These are phyloP conservation scores for Citrus trifoliata DNA, from an alignment of 345 rosid genomes.

Conservation along the genomic window DNA sequence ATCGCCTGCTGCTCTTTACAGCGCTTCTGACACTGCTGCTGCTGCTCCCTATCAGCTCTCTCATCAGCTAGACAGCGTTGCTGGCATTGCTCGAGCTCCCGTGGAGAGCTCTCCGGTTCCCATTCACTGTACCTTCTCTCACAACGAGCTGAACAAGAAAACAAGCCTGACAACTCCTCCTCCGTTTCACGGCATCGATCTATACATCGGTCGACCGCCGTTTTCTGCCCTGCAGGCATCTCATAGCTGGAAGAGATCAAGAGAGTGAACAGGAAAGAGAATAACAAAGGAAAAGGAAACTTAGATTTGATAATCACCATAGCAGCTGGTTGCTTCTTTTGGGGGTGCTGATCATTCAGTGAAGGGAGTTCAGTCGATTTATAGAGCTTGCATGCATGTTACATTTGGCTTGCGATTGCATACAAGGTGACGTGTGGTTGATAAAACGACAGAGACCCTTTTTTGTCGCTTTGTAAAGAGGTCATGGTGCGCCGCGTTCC, in stretches of 20 bases:
- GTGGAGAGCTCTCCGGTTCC: slow-evolving; percentile 16
- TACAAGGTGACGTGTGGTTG: too few relatives aligned
- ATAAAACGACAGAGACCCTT: too few relatives aligned
- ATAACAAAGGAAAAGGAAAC: not conserved
- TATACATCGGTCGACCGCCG: not conserved
- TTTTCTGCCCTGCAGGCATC: too few relatives aligned
- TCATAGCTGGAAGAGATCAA: too few relatives aligned
- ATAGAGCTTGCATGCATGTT: too few relatives aligned
- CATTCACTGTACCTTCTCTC: not conserved
- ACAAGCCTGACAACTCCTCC: not conserved
- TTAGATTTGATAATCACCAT: slow-evolving; percentile 8
- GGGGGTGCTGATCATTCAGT: too few relatives aligned
- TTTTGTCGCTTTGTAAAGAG: too few relatives aligned
- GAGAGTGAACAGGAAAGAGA: not conserved
- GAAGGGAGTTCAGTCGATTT: too few relatives aligned
- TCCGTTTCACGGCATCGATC: not conserved
- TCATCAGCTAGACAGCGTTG: slow-evolving; percentile 17
- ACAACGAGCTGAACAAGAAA: not conserved
- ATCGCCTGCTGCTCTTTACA: slow-evolving; percentile 5
- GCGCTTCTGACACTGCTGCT: slow-evolving; percentile 15
- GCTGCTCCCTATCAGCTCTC: not conserved
- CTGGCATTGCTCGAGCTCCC: slow-evolving; percentile 29
- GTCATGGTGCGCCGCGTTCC: too few relatives aligned
- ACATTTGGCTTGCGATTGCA: too few relatives aligned
- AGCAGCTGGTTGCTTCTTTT: not conserved